Base-by-base conservation (phyloP, 2,329 filamentous ascomycete genomes). In the Epichloe hybrida region DNA sequence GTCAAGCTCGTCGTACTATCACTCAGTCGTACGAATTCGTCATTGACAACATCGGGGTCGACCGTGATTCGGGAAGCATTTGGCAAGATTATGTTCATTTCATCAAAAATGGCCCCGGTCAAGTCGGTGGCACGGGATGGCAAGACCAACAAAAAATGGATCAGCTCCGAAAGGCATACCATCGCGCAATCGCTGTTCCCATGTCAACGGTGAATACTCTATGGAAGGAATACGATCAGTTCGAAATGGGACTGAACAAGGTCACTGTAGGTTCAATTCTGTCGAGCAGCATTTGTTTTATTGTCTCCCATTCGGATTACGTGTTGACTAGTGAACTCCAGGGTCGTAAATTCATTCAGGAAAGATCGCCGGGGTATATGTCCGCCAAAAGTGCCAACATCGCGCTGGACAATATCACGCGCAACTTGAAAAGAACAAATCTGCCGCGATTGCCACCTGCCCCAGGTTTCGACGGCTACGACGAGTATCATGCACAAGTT, bases 101-200 rank as follows among this genome's bases (percentile, higher is more conserved):
- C 63, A 80, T 97, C 66, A 90, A 89, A 63, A 86, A 81, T 39
- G 88, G 86, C 0, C 93, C 93, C 1, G 93, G 93, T 5, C 81
- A 81, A 52, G 79, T 93, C 52, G 91, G 90, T 27, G 93, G 91
- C 42, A 83, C 76, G 52, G 83, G 80, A 52, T 98, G 93, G 94
- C 90, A 97, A 67, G 93, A 97, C 63, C 86, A 91, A 68, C 93
- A 97, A 64, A 98, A 98, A 74, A 95, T 95, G 85, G 93, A 98
- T 60, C 75, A 86, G 58, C 70, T 98, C 48, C 84, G 93, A 53
- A 95, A 94, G 64, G 86, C 88, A 0, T 98, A 96, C 64, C 90
- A 96, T 61, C 84, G 84, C 49, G 91, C 91, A 13, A 87, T 96
- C 52, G 83, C 81, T 57, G 80, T 96, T 39, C 94, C 94, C 4